Base-by-base conservation (phyloP, 139 green algal genomes). In the Tetraselmis striata region DNA sequence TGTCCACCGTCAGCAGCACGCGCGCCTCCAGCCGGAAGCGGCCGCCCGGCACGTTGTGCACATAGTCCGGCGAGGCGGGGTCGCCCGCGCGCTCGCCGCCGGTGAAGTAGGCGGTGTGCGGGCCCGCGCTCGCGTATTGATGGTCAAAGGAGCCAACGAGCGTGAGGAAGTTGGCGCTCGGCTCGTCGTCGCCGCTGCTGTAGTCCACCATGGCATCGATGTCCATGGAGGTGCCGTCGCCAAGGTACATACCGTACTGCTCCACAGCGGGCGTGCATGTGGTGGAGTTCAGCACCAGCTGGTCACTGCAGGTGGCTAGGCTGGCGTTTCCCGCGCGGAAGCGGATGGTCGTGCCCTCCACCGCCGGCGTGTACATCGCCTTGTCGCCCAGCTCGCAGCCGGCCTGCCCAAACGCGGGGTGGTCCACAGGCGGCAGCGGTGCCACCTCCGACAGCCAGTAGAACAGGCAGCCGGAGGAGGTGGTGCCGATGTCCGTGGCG, bases 1-100 rank as follows among this genome's bases (percentile, higher is more conserved):
- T 59, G 23, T 31, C 78, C 31, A 26, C 31, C 22, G 27, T 59
- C 22, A 82, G 32, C 30, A 74, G 25, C 23, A 82, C 31, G 31
- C 25, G 32, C 78, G 78, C 45, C 78, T 82, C 78, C 18, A 82
- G 30, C 23, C 78, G 32, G 78, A 82, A 82, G 31, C 78, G 32
- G 23, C 78, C 78, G 23, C 31, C 30, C 25, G 78, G 31, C 22
- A 74, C 45, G 78, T 82, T 82, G 24, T 32, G 11, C 78, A 82
- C 27, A 31, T 30, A 74, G 31, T 29, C 32, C 11, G 32, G 26
- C 31, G 25, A 74, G 78, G 45, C 18, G 5, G 45, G 18, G 45
- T 67, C 18, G 45, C 45, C 45, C 5, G 45, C 5, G 18, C 45
- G 45, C 45, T 75, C 78, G n/a, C 78, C 78, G 23, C 78, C 78